Conservation (phyloP, 176 grass and related monocot genomes). For the Triticum aestivum region IWGSC_CS_RefSeq_v2.1 NC_057796.1:388294789-388295288, state of each 20-base stretch:
- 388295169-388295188: background rate
- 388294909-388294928: no score
- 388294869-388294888: slow-evolving; percentile 23
- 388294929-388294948: no score
- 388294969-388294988: slow-evolving; percentile 85
- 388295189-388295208: slow-evolving; percentile 1
- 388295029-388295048: slow-evolving; percentile 77
- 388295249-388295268: background rate
- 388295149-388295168: slow-evolving; percentile 7
- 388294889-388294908: slow-evolving; percentile 21
- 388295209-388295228: background rate
- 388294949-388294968: slow-evolving; percentile 65
- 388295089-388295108: slow-evolving; percentile 2
- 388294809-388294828: slow-evolving; percentile 87
- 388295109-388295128: slow-evolving; percentile 1
- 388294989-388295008: slow-evolving; percentile 81
- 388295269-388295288: background rate
- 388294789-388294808: slow-evolving; percentile 99
- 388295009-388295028: slow-evolving; percentile 76
- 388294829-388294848: slow-evolving; percentile 66
- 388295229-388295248: background rate
- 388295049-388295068: slow-evolving; percentile 14
- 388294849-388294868: slow-evolving; percentile 25
- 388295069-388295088: slow-evolving; percentile 22
- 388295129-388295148: slow-evolving; percentile 7